Percentiles rank a stretch among this genome's conserved stretches.
phyloP scores from a whole-genome alignment of 257 asterid genomes.

The Solanum etuberosum region DNA sequence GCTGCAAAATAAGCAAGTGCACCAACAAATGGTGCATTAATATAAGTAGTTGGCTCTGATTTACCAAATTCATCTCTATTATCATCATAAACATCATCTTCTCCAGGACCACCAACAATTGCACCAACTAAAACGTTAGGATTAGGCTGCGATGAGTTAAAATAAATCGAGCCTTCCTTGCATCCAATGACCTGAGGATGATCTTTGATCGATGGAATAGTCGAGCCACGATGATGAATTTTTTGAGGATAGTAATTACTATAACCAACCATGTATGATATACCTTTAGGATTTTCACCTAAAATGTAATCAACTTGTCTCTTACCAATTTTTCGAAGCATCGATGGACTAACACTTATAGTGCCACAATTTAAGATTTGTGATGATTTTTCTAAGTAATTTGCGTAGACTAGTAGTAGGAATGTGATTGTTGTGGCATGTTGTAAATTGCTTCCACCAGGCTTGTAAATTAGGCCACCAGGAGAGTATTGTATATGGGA shows the following conservation, averaged over 20 bases:
- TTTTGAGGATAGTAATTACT: conserved; percentile 51
- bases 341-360: conserved; percentile 32
- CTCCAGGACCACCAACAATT: conserved; percentile 86
- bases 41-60: conserved; percentile 91
- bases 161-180: conserved; percentile 61
- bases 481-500: conserved; percentile 66
- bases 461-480: conserved; percentile 83
- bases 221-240: conserved; percentile 89
- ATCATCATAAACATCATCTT: conserved; percentile 63
- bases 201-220: conserved; percentile 56
- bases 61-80: conserved; percentile 47
- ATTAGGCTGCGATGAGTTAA: conserved; percentile 68
- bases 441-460: conserved; percentile 95
- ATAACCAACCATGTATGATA: conserved; percentile 97
- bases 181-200: conserved; percentile 58
- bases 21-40: conserved; percentile 93
- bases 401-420: conserved; percentile 70
- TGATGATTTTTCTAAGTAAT: conserved; percentile 55
- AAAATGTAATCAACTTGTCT: conserved; percentile 71
- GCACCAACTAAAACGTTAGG: conserved; percentile 85
- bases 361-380: conserved; percentile 58
- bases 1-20: conserved; percentile 73
- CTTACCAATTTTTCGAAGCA: conserved; percentile 56
- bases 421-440: conserved; percentile 76
- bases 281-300: conserved; percentile 89